Percentiles rank a stretch among this genome's conserved stretches.
phyloP scores from a whole-genome alignment of 2,329 filamentous ascomycete genomes.

The Aspergillus latus region DNA sequence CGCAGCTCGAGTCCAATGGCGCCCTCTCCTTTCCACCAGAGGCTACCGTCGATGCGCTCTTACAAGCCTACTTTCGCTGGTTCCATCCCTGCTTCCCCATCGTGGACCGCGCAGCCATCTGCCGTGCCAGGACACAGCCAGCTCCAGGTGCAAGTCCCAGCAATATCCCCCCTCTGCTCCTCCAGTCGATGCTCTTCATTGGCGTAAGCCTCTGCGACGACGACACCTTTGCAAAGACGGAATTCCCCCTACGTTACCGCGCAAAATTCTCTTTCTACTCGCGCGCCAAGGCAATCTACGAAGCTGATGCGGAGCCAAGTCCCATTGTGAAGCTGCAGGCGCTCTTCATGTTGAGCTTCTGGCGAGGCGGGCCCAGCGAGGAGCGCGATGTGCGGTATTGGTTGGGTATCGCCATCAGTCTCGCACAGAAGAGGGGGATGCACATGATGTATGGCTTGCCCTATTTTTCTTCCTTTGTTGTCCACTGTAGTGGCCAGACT shows the following conservation, averaged over 20 bases:
- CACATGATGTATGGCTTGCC: constrained; percentile 31
- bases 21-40: constrained; percentile 50
- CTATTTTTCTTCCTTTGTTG: not conserved
- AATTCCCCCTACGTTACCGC: constrained; percentile 50
- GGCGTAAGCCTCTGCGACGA: constrained; percentile 56
- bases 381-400: constrained; percentile 53
- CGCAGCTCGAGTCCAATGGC: constrained; percentile 40
- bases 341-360: constrained; percentile 57
- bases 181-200: constrained; percentile 57
- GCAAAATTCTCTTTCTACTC: constrained; percentile 55
- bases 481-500: not conserved
- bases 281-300: constrained; percentile 53
- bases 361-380: constrained; percentile 52
- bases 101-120: constrained; percentile 49
- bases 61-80: constrained; percentile 57
- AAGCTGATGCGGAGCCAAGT: constrained; percentile 55
- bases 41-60: constrained; percentile 44
- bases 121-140: constrained; percentile 38
- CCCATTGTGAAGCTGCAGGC: constrained; percentile 53
- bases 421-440: constrained; percentile 50
- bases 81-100: constrained; percentile 60
- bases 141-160: constrained; percentile 26
- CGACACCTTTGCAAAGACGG: constrained; percentile 45
- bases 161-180: constrained; percentile 49
- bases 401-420: constrained; percentile 52